Evolutionary conservation across 805 yeast species (phyloP).

Genomic region (Debaryomyces castellii): DNA sequence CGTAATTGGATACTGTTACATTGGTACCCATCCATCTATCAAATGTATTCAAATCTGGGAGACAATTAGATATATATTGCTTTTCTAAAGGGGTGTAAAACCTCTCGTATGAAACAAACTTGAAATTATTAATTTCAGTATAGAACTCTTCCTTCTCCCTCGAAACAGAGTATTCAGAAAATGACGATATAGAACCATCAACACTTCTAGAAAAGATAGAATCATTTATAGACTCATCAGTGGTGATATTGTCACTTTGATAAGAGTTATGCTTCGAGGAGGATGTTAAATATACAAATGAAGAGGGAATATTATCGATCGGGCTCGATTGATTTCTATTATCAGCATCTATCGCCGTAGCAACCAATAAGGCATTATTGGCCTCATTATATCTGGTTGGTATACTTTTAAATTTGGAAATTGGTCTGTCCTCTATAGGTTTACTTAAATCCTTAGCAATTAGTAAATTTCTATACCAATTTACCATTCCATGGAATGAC

Average conservation of each 20-base stretch:
- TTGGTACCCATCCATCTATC: conserved; percentile 33
- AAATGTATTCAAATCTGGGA: conserved; percentile 37
- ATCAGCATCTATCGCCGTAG: conserved; percentile 20
- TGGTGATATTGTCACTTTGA: not conserved
- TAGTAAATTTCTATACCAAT: conserved; percentile 35
- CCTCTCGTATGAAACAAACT: conserved; percentile 14
- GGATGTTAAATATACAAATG: not conserved
- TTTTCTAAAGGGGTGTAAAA: conserved; percentile 26
- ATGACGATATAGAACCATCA: conserved; percentile 2
- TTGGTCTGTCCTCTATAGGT: conserved; percentile 26
- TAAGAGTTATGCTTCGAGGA: not conserved
- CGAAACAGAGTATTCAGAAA: not conserved
- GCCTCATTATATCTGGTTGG: conserved; percentile 18
- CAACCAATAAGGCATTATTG: conserved; percentile 23
- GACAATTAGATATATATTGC: conserved; percentile 36
- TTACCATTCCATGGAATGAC: conserved; percentile 39
- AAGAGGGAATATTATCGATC: not conserved
- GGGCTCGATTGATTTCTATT: not conserved
- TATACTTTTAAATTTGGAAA: conserved; percentile 24
- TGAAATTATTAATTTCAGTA: conserved; percentile 8
- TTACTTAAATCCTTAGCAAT: conserved; percentile 35
- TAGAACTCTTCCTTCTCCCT: conserved; percentile 1
- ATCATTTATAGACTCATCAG: not conserved
- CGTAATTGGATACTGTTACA: conserved; percentile 19
- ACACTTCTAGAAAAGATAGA: conserved; percentile 2